These are phyloP conservation scores for Pichia cephalocereana DNA, from an alignment of 805 yeast genomes.

Conservation along the genomic window DNA sequence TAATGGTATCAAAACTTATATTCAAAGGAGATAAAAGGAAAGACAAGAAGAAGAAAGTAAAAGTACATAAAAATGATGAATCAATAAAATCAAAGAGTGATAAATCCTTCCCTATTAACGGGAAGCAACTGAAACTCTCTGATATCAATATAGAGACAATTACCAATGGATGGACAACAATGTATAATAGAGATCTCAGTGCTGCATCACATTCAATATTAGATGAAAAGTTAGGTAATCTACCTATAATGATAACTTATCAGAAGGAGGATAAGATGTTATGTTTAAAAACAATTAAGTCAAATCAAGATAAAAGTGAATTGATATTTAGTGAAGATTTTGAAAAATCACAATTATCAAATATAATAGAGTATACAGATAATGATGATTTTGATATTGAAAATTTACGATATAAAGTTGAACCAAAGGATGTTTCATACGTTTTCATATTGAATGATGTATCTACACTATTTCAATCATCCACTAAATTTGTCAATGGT, in stretches of 20 bases:
- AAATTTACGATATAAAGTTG: conserved; percentile 8
- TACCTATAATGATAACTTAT: conserved; percentile 1
- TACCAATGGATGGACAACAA: conserved; percentile 25
- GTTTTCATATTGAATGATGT: conserved; percentile 21
- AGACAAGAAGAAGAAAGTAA: conserved; percentile 10
- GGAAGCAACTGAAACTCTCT: conserved; percentile 9
- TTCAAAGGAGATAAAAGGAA: conserved; percentile 25
- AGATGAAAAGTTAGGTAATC: not conserved
- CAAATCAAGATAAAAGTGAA: not conserved
- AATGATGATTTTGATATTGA: not conserved
- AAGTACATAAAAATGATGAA: not conserved
- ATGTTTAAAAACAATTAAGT: conserved; percentile 1
- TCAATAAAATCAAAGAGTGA: not conserved
- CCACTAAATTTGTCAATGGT: conserved; percentile 4
- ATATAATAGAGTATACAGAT: not conserved
- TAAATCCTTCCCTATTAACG: conserved; percentile 18
- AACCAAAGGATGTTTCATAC: conserved; percentile 20
- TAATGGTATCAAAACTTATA: conserved; percentile 24
- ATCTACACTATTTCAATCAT: conserved; percentile 1
- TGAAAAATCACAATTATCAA: not conserved
- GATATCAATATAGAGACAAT: conserved; percentile 14
- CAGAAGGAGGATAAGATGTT: not conserved
- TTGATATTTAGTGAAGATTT: not conserved
- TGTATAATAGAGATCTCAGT: conserved; percentile 2
- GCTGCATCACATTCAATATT: not conserved